A percentile compares a stretch with the other conserved stretches of the same genome.
Conservation (phyloP, 2,329 filamentous ascomycete species). For the Tothia fuscella region DNA sequence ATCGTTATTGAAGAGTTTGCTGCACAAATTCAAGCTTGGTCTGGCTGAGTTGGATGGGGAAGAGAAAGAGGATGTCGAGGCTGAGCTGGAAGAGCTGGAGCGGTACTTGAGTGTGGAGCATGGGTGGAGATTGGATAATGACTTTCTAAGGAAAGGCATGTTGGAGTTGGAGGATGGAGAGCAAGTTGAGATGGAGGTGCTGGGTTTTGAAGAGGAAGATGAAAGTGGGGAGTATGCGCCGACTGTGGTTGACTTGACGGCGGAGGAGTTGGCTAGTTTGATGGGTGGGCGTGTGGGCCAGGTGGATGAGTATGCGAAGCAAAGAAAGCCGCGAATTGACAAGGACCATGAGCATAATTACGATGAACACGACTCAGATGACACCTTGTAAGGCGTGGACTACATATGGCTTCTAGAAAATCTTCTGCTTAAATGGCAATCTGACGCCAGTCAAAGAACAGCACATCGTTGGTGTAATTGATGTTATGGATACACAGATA, state of each 20-base stretch:
- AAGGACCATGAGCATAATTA: too few relatives aligned
- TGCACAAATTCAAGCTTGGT: constrained; percentile 39
- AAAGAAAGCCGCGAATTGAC: too few relatives aligned
- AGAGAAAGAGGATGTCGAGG: constrained; percentile 29
- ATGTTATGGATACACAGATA: too few relatives aligned
- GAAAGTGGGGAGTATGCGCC: constrained; percentile 55
- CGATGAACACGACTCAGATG: too few relatives aligned
- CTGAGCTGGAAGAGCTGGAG: constrained; percentile 44
- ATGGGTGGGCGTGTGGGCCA: too few relatives aligned
- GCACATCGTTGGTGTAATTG: too few relatives aligned
- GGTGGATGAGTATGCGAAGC: too few relatives aligned
- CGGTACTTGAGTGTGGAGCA: constrained; percentile 41
- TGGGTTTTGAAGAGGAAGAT: constrained; percentile 43
- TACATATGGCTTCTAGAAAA: too few relatives aligned
- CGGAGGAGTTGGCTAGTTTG: constrained; percentile 6
- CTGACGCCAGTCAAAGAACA: too few relatives aligned
- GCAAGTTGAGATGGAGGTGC: constrained; percentile 46
- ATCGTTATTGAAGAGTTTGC: constrained; percentile 38
- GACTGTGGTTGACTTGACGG: constrained; percentile 42
- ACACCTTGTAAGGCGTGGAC: too few relatives aligned
- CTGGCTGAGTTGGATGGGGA: constrained; percentile 35
- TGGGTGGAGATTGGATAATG: constrained; percentile 44
- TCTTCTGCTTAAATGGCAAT: too few relatives aligned
- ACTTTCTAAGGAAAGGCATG: constrained; percentile 44
- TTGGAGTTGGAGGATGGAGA: constrained; percentile 52